Evolutionary conservation across 768 basidiomycete genomes (phyloP).

Genomic region (Ephemerocybe angulata): DNA sequence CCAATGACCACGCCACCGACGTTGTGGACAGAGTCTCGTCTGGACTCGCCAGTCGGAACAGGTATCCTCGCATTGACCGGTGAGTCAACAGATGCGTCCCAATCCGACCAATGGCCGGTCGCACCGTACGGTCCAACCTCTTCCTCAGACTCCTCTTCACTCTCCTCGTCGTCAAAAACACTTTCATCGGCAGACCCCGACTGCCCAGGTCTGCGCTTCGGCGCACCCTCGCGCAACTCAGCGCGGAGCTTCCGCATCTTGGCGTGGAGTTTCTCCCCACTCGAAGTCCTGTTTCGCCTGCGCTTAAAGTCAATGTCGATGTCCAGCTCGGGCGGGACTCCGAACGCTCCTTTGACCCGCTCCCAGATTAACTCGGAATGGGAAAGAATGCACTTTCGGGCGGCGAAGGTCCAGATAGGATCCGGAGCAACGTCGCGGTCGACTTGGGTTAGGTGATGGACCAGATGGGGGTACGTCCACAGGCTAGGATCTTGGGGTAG

Average conservation of each 20-base stretch:
- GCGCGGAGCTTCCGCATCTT: slow-evolving; percentile 2
- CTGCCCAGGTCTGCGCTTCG: background rate
- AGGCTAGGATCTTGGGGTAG: slow-evolving; percentile 52
- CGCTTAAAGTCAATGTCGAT: slow-evolving; percentile 44
- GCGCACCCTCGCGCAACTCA: slow-evolving; percentile 3
- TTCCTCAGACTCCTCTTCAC: background rate
- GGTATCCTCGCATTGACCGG: background rate
- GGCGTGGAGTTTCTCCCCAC: slow-evolving; percentile 5
- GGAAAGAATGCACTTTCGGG: slow-evolving; percentile 70
- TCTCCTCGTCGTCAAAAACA: background rate
- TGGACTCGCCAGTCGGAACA: slow-evolving; percentile 1
- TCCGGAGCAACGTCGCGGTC: slow-evolving; percentile 66
- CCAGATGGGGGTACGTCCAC: slow-evolving; percentile 74
- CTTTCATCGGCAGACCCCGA: slow-evolving; percentile 7
- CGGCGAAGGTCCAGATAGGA: slow-evolving; percentile 65
- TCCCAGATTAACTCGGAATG: slow-evolving; percentile 91
- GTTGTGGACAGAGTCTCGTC: background rate
- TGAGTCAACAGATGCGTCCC: background rate
- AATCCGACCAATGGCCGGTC: background rate
- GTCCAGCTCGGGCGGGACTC: slow-evolving; percentile 82
- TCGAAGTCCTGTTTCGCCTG: background rate
- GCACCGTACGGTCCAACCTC: background rate
- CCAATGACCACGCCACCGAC: background rate
- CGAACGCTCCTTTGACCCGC: slow-evolving; percentile 80
- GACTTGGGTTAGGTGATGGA: slow-evolving; percentile 60